Percentiles rank a stretch among this genome's conserved stretches.
phyloP scores from a whole-genome alignment of 2,329 filamentous ascomycete genomes.

The Diaporthe eres region DNA sequence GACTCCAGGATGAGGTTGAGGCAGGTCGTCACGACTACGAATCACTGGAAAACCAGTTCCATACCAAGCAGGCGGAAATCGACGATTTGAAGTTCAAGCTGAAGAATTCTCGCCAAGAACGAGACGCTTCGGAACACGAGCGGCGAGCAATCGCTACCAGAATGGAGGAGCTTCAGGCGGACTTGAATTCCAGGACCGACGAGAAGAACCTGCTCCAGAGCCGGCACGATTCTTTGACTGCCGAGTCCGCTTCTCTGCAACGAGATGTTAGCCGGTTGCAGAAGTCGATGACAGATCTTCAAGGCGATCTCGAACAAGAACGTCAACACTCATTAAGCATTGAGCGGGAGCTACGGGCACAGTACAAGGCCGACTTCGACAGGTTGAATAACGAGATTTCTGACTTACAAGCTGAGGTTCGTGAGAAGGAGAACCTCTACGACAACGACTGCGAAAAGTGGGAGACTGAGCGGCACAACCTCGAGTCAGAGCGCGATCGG shows the following conservation, averaged over 20 bases:
- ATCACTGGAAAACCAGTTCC: slow-evolving; percentile 66
- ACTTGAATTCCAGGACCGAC: slow-evolving; percentile 70
- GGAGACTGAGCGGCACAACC: slow-evolving; percentile 75
- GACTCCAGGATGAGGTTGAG: slow-evolving; percentile 77
- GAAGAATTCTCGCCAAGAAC: slow-evolving; percentile 60
- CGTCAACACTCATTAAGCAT: slow-evolving; percentile 71
- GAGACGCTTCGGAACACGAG: slow-evolving; percentile 55
- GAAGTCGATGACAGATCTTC: slow-evolving; percentile 61
- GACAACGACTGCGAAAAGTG: slow-evolving; percentile 81
- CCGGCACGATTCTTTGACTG: slow-evolving; percentile 76
- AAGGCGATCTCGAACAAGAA: slow-evolving; percentile 65
- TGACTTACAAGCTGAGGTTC: slow-evolving; percentile 73
- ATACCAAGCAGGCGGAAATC: slow-evolving; percentile 62
- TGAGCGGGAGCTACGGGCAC: slow-evolving; percentile 70
- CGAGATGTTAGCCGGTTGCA: slow-evolving; percentile 70
- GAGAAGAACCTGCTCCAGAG: slow-evolving; percentile 80
- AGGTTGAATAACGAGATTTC: slow-evolving; percentile 72
- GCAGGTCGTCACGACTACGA: slow-evolving; percentile 63
- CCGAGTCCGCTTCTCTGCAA: slow-evolving; percentile 77
- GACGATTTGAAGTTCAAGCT: slow-evolving; percentile 60
- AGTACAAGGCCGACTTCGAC: slow-evolving; percentile 69
- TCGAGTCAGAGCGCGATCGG: slow-evolving; percentile 76
- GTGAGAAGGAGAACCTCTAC: slow-evolving; percentile 79
- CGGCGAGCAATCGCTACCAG: slow-evolving; percentile 60
- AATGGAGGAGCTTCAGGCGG: slow-evolving; percentile 69